These are phyloP conservation scores for Sporothrix phasma DNA, from an alignment of 2,329 filamentous ascomycete species.

Conservation along the genomic window DNA sequence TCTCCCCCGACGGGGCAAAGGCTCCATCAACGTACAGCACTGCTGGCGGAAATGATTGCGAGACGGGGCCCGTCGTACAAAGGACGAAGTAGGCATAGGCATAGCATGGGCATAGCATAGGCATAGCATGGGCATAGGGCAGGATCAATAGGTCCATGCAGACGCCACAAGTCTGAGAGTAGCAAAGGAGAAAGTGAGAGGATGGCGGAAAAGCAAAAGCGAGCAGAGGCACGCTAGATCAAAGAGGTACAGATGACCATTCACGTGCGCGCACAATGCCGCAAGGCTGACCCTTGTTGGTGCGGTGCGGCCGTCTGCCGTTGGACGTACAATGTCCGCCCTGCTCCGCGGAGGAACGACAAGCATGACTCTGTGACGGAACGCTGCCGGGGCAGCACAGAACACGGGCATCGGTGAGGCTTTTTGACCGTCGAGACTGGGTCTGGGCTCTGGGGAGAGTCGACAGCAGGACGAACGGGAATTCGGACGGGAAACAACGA, in stretches of 20 bases:
- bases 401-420: no score
- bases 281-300: background rate
- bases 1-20: background rate
- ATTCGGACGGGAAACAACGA: no score
- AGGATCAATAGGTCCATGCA: background rate
- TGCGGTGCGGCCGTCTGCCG: background rate
- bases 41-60: background rate
- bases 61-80: no score
- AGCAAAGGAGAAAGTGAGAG: background rate
- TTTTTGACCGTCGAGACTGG: no score
- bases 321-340: background rate
- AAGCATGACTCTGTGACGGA: background rate
- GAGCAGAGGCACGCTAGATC: background rate
- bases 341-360: no score
- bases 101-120: no score
- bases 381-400: background rate
- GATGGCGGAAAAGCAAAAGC: background rate
- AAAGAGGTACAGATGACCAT: background rate
- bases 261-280: background rate
- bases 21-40: background rate
- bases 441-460: no score
- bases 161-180: background rate
- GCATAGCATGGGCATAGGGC: no score
- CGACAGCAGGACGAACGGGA: no score
- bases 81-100: no score